Conservation (phyloP, 345 rosid species). For the Hibiscus tridactylites region DNA sequence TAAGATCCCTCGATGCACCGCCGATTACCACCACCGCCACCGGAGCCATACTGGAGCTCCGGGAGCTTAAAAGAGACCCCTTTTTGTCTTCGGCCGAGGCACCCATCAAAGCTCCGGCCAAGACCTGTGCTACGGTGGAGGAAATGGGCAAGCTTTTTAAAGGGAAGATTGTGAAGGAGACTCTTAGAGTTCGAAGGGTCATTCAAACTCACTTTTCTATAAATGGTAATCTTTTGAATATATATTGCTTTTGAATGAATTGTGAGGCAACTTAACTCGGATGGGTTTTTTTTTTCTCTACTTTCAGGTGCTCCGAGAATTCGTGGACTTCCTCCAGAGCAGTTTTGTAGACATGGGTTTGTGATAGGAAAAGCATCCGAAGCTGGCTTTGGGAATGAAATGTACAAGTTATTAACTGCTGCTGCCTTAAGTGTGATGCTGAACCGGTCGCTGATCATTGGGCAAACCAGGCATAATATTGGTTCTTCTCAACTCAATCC, state of each 20-base stretch:
- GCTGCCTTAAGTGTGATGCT: constrained; percentile 87
- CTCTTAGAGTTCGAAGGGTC: constrained; percentile 51
- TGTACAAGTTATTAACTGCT: constrained; percentile 87
- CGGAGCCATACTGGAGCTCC: background rate
- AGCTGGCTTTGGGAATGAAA: constrained; percentile 97
- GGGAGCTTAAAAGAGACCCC: constrained; percentile 1
- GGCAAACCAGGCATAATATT: constrained; percentile 99
- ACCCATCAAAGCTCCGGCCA: constrained; percentile 11
- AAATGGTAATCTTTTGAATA: constrained; percentile 36
- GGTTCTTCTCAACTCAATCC: constrained; percentile 84
- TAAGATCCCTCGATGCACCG: constrained; percentile 49
- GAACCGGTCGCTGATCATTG: constrained; percentile 94
- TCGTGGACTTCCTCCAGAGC: constrained; percentile 64
- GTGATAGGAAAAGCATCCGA: constrained; percentile 90
- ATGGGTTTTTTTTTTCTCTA: background rate
- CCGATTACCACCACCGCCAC: background rate
- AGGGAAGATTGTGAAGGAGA: constrained; percentile 47
- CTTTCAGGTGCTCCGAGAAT: constrained; percentile 61
- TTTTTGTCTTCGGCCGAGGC: constrained; percentile 8
- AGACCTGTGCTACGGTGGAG: constrained; percentile 80
- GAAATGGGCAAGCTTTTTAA: constrained; percentile 77
- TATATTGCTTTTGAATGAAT: background rate
- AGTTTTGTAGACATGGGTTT: constrained; percentile 76
- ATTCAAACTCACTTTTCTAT: constrained; percentile 51
- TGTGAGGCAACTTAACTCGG: no score